phyloP scores from a whole-genome alignment of 192 early-diverging fungal species.

The Backusella morwellensis region DNA sequence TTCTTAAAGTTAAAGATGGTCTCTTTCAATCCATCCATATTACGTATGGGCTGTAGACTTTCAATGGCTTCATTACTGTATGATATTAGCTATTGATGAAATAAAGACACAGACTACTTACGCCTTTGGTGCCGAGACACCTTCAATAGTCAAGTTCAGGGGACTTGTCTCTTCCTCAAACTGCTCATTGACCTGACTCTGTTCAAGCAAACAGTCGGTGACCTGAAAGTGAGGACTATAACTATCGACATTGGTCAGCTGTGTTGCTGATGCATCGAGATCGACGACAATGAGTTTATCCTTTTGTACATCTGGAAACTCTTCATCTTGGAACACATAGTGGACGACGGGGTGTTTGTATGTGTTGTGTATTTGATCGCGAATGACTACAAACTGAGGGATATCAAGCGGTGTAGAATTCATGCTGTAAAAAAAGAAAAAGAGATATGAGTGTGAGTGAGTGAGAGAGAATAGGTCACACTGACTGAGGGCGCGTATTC shows the following conservation, averaged over 20 bases:
- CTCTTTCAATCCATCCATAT: constrained; percentile 30
- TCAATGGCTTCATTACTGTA: constrained; percentile 19
- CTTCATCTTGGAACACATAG: constrained; percentile 47
- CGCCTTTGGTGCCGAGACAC: constrained; percentile 27
- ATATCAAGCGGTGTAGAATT: constrained; percentile 18
- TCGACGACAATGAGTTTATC: constrained; percentile 37
- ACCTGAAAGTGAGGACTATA: constrained; percentile 44
- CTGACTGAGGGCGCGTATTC: not conserved
- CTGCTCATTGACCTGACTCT: constrained; percentile 15
- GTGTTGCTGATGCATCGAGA: constrained; percentile 27
- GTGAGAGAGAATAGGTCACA: not conserved
- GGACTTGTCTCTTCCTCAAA: constrained; percentile 18
- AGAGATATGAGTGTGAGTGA: not conserved
- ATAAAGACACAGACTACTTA: not conserved
- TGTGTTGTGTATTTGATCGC: constrained; percentile 34
- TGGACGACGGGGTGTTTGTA: constrained; percentile 43
- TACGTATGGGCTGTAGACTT: constrained; percentile 14
- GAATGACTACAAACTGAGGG: constrained; percentile 46
- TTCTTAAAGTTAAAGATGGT: constrained; percentile 27
- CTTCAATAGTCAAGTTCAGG: constrained; percentile 35
- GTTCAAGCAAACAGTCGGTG: constrained; percentile 31
- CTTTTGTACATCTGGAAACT: constrained; percentile 35
- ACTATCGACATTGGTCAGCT: constrained; percentile 25
- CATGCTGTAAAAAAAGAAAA: not conserved
- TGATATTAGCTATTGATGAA: not conserved